Base-by-base conservation (phyloP, 106 monocot species). In the Posidonia australis region DNA sequence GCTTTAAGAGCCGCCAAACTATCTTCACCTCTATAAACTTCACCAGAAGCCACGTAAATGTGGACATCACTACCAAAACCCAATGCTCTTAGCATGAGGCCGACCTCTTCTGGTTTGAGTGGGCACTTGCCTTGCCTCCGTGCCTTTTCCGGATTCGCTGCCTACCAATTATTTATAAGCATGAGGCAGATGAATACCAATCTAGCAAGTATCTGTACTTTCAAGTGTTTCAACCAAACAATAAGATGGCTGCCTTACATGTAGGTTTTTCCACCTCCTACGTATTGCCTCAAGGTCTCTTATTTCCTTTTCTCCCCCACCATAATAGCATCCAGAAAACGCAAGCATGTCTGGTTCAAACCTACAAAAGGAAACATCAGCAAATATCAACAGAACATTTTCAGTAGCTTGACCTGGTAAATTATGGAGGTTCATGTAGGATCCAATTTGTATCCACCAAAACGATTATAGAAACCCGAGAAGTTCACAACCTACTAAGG, bases 31-130 rank as follows among this genome's bases (percentile, higher is more conserved):
- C 92, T 82, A 60, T 92, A 92, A 10, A 87, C 72, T 60, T 87
- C 92, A 42, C 92, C 92, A 57, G 92, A 92, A 53, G 92, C 92
- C 21, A 92, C 84, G 58, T 92, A 92, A 1, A 92, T 54, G 64
- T 86, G 84, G 23, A 82, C 79, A 30, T 92, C 84, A 21, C 75
- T 73, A 0, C 84, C 77, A 71, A 80, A 92, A 1, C 92, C 92
- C 44, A 92, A 51, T 26, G 82, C 79, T 55, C 92, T 77, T 18
- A 92, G 81, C 81, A 92, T 75, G 32, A 87, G 81, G 18, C 86
- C 92, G 9, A 92, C 77, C 55, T 92, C 92, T 56, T 87, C 84
- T 11, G 92, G 92, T 43, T 79, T 79, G 10, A 92, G 73, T 16
- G 92, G 92, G 43, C 92, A 92, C 60, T 77, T 87, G 12, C 92